phyloP scores from a whole-genome alignment of 2,329 filamentous ascomycete species.

The Exophiala bonariae region DNA sequence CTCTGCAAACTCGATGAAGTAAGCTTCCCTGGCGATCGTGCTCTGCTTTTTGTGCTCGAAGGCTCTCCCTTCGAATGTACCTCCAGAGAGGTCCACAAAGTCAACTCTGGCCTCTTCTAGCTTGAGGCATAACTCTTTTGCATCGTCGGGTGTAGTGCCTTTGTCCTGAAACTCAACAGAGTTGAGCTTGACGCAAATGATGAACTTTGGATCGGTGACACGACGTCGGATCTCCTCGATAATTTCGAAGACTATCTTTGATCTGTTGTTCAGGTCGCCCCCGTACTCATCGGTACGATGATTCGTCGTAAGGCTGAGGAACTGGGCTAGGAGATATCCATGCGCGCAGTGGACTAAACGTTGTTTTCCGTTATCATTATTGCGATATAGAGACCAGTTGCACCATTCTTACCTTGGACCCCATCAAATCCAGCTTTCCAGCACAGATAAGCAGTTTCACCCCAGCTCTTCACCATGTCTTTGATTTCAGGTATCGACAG shows the following conservation, averaged over 20 bases:
- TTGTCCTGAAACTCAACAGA: conserved; percentile 27
- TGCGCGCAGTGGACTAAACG: conserved; percentile 30
- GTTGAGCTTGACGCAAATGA: conserved; percentile 25
- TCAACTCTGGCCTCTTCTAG: conserved; percentile 25
- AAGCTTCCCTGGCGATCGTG: conserved; percentile 23
- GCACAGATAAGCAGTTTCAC: conserved; percentile 21
- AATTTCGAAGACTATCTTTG: conserved; percentile 59
- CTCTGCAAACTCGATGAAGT: conserved; percentile 28
- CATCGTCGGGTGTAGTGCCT: conserved; percentile 24
- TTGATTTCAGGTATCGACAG: conserved; percentile 29
- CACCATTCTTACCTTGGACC: conserved; percentile 15
- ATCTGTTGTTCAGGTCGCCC: conserved; percentile 65
- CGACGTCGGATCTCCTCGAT: conserved; percentile 29
- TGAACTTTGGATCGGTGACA: conserved; percentile 20
- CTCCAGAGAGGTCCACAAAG: conserved; percentile 26
- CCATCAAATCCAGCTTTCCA: conserved; percentile 27
- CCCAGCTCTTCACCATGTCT: conserved; percentile 20
- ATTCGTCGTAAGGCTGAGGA: conserved; percentile 29
- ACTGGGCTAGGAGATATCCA: conserved; percentile 31
- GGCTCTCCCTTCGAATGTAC: conserved; percentile 24
- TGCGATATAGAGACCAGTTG: neutral
- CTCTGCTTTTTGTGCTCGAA: conserved; percentile 26
- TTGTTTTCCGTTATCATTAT: neutral
- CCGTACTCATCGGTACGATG: conserved; percentile 29
- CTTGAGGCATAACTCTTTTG: conserved; percentile 19